Percentiles rank a stretch among this genome's conserved stretches.
Evolutionary conservation across 257 asterid genomes (phyloP).

Genomic region (Nyctanthes arbortristis): DNA sequence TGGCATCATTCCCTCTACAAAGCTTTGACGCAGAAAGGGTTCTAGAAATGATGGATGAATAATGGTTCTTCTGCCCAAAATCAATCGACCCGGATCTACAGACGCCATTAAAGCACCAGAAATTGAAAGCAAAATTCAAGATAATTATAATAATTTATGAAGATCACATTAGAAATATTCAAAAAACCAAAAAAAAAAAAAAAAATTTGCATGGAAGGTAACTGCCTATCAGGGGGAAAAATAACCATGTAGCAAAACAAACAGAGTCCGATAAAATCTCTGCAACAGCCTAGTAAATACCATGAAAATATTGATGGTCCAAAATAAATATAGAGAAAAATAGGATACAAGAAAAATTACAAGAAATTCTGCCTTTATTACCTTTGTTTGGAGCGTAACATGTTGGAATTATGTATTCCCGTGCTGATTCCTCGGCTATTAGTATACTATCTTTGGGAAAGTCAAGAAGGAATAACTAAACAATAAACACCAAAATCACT

Average conservation of each 20-base stretch:
- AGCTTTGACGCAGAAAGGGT: slow-evolving; percentile 66
- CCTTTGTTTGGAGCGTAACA: slow-evolving; percentile 79
- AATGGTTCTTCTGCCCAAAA: slow-evolving; percentile 45
- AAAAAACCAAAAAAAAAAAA: not conserved
- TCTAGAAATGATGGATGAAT: slow-evolving; percentile 52
- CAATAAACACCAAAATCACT: no score
- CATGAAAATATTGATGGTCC: slow-evolving; percentile 27
- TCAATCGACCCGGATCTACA: slow-evolving; percentile 57
- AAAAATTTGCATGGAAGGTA: not conserved
- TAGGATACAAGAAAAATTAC: no score
- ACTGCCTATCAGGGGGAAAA: not conserved
- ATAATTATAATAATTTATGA: not conserved
- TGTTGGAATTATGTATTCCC: slow-evolving; percentile 24
- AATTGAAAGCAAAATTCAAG: slow-evolving; percentile 19
- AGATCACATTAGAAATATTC: slow-evolving; percentile 12
- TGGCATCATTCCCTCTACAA: slow-evolving; percentile 60
- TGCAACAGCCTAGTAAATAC: slow-evolving; percentile 21
- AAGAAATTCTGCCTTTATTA: slow-evolving; percentile 32
- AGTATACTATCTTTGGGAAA: slow-evolving; percentile 42
- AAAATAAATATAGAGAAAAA: slow-evolving; percentile 15
- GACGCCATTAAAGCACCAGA: slow-evolving; percentile 15
- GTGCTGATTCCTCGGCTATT: slow-evolving; percentile 38
- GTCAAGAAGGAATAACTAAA: slow-evolving; percentile 21
- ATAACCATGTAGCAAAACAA: slow-evolving; percentile 13
- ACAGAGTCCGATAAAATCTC: slow-evolving; percentile 39